phyloP scores from a whole-genome alignment of 495 filamentous ascomycete genomes.

The Penicillium roqueforti region DNA sequence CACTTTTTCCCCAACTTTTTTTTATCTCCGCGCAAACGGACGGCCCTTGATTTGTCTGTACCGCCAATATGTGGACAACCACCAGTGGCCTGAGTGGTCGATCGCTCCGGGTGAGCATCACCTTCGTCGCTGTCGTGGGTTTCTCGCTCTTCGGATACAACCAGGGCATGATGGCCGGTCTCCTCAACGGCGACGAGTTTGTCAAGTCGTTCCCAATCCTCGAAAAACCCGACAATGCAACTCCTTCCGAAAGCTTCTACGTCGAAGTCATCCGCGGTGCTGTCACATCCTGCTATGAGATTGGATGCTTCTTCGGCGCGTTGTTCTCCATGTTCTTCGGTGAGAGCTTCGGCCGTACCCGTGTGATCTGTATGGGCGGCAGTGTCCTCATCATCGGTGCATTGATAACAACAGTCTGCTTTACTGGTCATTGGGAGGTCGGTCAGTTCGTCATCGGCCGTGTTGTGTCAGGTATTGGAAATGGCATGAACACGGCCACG shows the following conservation, averaged over 20 bases:
- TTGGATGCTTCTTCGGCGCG: constrained; percentile 54
- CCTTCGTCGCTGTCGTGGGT: constrained; percentile 22
- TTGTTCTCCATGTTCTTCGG: constrained; percentile 46
- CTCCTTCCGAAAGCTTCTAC: constrained; percentile 1
- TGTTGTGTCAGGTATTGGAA: constrained; percentile 37
- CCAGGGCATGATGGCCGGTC: constrained; percentile 26
- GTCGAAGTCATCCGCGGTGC: constrained; percentile 26
- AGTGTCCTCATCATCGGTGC: constrained; percentile 49
- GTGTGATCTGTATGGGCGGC: constrained; percentile 43
- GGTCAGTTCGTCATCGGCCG: constrained; percentile 45
- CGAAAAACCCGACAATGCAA: constrained; percentile 7
- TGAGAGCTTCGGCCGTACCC: constrained; percentile 47
- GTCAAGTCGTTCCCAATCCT: constrained; percentile 14
- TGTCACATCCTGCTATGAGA: constrained; percentile 50
- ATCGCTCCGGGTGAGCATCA: constrained; percentile 23
- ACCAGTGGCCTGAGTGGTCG: constrained; percentile 17
- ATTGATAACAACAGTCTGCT: constrained; percentile 45
- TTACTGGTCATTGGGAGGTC: constrained; percentile 25
- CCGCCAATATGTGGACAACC: constrained; percentile 27
- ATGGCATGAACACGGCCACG: constrained; percentile 39
- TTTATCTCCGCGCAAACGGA: constrained; percentile 5
- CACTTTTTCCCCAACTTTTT: neutral
- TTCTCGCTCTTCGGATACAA: constrained; percentile 29
- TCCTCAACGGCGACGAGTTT: constrained; percentile 22
- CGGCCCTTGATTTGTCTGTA: constrained; percentile 11